Conservation (phyloP, 2,329 filamentous ascomycete genomes). For the Sporothrix humicola region DNA sequence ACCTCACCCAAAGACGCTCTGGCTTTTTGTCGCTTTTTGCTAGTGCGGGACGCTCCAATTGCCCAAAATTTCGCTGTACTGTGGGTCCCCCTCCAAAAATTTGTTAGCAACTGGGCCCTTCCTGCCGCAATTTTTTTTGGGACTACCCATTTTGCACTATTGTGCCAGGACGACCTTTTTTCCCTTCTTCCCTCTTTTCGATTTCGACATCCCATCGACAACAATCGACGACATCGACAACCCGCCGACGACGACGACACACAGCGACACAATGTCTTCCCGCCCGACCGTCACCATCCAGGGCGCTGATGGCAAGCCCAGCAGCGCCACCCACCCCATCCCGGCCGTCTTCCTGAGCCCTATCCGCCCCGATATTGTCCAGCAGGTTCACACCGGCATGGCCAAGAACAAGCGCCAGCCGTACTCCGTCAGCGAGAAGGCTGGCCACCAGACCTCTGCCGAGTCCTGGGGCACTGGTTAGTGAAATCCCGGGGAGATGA, state of each 20-base stretch:
- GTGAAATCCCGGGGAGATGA: slow-evolving; percentile 48
- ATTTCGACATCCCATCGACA: slow-evolving; percentile 20
- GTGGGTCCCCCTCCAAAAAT: slow-evolving; percentile 31
- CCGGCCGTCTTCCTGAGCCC: slow-evolving; percentile 96
- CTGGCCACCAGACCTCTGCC: slow-evolving; percentile 99
- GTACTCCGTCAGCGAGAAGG: slow-evolving; percentile 99
- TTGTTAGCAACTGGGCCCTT: background rate
- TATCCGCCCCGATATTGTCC: slow-evolving; percentile 98
- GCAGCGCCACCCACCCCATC: slow-evolving; percentile 86
- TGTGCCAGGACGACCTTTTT: slow-evolving; percentile 16
- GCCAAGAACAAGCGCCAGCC: slow-evolving; percentile 99
- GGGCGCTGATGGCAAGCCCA: slow-evolving; percentile 92
- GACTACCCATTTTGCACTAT: slow-evolving; percentile 16
- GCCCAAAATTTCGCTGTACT: slow-evolving; percentile 28
- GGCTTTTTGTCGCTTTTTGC: slow-evolving; percentile 3
- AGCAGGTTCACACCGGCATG: slow-evolving; percentile 98
- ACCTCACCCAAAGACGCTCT: background rate
- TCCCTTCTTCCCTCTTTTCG: slow-evolving; percentile 5
- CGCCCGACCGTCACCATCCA: slow-evolving; percentile 98
- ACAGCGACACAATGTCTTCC: slow-evolving; percentile 72
- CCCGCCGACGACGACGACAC: slow-evolving; percentile 28
- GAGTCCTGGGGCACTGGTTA: slow-evolving; percentile 99
- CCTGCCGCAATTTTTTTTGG: slow-evolving; percentile 13
- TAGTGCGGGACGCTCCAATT: slow-evolving; percentile 10
- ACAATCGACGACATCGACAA: slow-evolving; percentile 26